Base-by-base conservation (phyloP, 192 early-diverging fungal species). In the Podila horticola region DNA sequence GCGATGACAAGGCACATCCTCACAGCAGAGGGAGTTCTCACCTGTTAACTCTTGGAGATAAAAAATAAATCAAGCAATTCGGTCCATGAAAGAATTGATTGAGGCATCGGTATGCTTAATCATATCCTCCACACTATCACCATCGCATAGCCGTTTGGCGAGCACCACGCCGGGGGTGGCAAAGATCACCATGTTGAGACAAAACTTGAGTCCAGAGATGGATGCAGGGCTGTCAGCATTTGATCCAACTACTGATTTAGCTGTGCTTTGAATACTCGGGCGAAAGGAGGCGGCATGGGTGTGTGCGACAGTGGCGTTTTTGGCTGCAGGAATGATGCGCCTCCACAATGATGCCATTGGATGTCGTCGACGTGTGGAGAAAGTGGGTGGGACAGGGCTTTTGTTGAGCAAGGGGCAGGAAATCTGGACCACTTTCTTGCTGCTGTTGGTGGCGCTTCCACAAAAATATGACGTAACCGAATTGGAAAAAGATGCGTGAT, bases 111-210 rank as follows among this genome's bases (percentile, higher is more conserved):
- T 22, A 26, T 52, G 67, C 4, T 69, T 22, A 4, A 67, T 41
- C 26, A 81, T 81, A 55, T 81, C 77, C 24, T 72, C 70, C 5
- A 81, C 59, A 0, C 33, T 31, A 17, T 81, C 77, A 28, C 77
- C 77, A 59, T 81, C 77, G 33, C 71, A 67, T 13, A 81, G 65
- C 62, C 63, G 72, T 55, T 81, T 81, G 22, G 77, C 65, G 9
- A 81, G 48, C 17, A 73, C 41, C 13, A 81, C 29, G 4, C 77
- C 77, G 22, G 77, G 77, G 5, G 62, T 58, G 29, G 77, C 70
- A 58, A 81, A 81, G 6, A 48, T n/a, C 17, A 81, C 71, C 77
- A 81, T 81, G 20, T 81, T 71, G 30, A 81, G 77, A 36, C 77
- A 81, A 45, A 81, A 81, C 52, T 34, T 45, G 22, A 81, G 77